Evolutionary conservation across 148 eudicot genomes (phyloP), one percentile per base, ranked within the genome.

Genomic region (Fagopyrum homotropicum): DNA sequence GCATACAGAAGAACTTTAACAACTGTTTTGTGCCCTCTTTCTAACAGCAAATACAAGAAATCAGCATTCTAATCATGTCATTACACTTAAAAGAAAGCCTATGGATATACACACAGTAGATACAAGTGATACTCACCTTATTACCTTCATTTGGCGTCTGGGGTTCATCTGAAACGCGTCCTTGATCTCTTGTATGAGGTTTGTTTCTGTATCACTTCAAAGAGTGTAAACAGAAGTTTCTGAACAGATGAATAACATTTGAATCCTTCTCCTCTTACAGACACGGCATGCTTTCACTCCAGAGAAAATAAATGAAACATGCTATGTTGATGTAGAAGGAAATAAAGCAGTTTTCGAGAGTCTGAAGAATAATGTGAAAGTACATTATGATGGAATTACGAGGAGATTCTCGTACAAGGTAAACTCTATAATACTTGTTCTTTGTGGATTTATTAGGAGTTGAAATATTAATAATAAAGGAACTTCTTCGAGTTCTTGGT

Each of bases 111-210:
- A 59, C 40, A 30, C 63, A 57, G 40, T 35, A 35, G 40, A 35
- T 35, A 35, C 35, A 59, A 29, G 0, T 29, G 43, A 63, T 30
- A 66, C 71, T 66, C 71, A 40, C 71, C 71, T 66, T 46, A 22
- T 22, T 22, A 66, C 19, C 71, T 66, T 66, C 47, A 45, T 66
- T 40, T 35, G 47, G 9, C 11, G 14, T 40, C 46, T 14, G 99
- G 99, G 71, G 97, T 93, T 82, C 97, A 92, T 80, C 89, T 95
- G 9, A 95, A 95, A 83, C 92, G 92, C 73, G 98, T 95, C 46
- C 92, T 95, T 52, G 80, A 81, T 80, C 80, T 88, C 68, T 85
- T 93, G 45, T 77, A 83, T 73, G 97, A 93, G 97, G 98, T 93
- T 75, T 60, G 12, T 74, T 7, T 51, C 9, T 69, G 52, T 44